phyloP scores from a whole-genome alignment of 2,329 filamentous ascomycete species.

The Fusarium humuli region DNA sequence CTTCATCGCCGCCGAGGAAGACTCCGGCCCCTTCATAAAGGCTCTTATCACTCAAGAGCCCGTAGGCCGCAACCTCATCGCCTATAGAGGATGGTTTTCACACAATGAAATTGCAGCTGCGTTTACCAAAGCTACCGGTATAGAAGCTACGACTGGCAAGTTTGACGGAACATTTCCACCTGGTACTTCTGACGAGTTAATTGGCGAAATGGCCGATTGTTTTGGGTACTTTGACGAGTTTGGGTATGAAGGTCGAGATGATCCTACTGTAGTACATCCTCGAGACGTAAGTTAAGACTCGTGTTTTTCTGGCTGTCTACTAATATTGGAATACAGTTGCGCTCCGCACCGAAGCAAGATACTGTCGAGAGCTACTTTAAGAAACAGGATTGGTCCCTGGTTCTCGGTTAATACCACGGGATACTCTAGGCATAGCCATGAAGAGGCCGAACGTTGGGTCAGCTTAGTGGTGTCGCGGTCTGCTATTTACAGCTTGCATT shows the following conservation, averaged over 20 bases:
- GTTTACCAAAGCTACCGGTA: conserved; percentile 34
- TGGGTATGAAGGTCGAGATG: conserved; percentile 32
- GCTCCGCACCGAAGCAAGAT: not conserved
- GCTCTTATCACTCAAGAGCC: conserved; percentile 36
- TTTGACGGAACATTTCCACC: not conserved
- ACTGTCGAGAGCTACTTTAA: conserved; percentile 22
- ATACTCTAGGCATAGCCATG: no score
- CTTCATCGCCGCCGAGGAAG: conserved; percentile 43
- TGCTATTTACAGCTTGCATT: not conserved
- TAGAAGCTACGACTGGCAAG: conserved; percentile 3
- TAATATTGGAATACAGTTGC: conserved; percentile 11
- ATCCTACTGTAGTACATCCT: conserved; percentile 26
- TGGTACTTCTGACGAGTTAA: not conserved
- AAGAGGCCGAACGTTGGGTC: not conserved
- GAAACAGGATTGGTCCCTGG: conserved; percentile 29
- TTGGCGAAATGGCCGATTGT: conserved; percentile 17
- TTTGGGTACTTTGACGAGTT: conserved; percentile 32
- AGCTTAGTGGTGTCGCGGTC: not conserved
- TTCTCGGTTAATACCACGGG: conserved; percentile 6
- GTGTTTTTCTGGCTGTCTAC: not conserved
- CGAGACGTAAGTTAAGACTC: conserved; percentile 3
- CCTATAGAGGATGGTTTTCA: conserved; percentile 41
- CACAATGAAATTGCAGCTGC: conserved; percentile 25
- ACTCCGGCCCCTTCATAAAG: conserved; percentile 41
- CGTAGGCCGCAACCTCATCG: conserved; percentile 39